Percentiles rank a stretch among this genome's conserved stretches.
Conservation (phyloP, 148 eudicot species). For the Diospyros kaki region DNA sequence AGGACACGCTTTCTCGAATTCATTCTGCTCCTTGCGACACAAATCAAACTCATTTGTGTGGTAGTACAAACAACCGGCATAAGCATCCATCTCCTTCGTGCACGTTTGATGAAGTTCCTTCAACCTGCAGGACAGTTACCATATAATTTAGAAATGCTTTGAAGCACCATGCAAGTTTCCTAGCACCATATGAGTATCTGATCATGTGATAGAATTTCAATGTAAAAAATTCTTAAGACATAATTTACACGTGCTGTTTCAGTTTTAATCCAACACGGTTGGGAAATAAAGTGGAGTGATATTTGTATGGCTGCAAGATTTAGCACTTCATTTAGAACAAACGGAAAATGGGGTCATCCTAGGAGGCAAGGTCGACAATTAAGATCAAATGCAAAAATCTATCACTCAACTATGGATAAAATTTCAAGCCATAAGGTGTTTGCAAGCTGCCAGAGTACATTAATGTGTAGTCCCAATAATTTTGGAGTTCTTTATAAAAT, state of each 20-base stretch:
- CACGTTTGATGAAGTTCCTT: constrained; percentile 74
- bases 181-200: too few relatives aligned
- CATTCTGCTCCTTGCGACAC: constrained; percentile 77
- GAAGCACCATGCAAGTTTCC: not conserved
- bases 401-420: not conserved
- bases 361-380: not conserved
- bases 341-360: not conserved
- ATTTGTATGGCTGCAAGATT: not conserved
- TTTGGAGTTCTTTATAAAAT: too few relatives aligned
- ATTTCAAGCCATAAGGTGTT: not conserved
- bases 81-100: constrained; percentile 77
- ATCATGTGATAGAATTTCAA: too few relatives aligned
- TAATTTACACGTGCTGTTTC: too few relatives aligned
- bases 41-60: constrained; percentile 75
- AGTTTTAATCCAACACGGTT: too few relatives aligned
- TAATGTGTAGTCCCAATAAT: too few relatives aligned
- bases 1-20: constrained; percentile 79
- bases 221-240: too few relatives aligned
- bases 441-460: too few relatives aligned
- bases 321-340: not conserved
- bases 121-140: constrained; percentile 39
- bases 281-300: too few relatives aligned
- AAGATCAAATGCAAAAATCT: not conserved
- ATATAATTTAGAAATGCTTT: not conserved
- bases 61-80: constrained; percentile 79